Evolutionary conservation across 2,329 filamentous ascomycete genomes (phyloP), one percentile per base, ranked within the genome.

Genomic region (Apiospora marii): DNA sequence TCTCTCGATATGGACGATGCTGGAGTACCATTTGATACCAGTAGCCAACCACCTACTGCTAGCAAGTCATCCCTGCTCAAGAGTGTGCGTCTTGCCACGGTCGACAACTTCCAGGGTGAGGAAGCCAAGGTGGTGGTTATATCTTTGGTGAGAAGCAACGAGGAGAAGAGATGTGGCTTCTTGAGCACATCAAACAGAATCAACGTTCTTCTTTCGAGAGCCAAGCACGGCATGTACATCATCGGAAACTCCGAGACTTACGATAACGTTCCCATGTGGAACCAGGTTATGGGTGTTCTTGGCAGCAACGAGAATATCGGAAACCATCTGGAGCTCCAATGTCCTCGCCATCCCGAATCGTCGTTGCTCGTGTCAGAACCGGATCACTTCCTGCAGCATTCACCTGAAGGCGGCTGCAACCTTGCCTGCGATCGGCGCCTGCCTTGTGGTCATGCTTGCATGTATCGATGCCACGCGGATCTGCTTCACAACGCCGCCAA

Each of bases 101-200:
- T 94, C 0, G 92, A 94, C 79, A 95, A 94, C 74, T 95, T 94
- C 71, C 92, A 95, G 76, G 93, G 93, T 0, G 92, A 95, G 77
- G 92, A 95, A 77, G 91, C 90, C 1, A 91, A 93, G 70, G 83
- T 95, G 12, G 85, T 95, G 0, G 84, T 95, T 3, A 83, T 95
- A 0, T 93, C 91, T 0, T 83, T 95, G 0, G 92, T 94, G 0
- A 87, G 93, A 53, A 93, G 92, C 81, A 95, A 95, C 75, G 74
- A 79, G 0, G 76, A 87, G 10, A 82, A 81, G 12, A 88, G 86
- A 7, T 87, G 87, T 24, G 93, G 93, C 0, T 95, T 95, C 73
- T 83, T 95, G 0, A 87, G 83, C 37, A 91, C 90, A 0, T 83
- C 86, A 0, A 93, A 94, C 75, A 87, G 92, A 0, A 90, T 94